phyloP scores from a whole-genome alignment of 768 basidiomycete genomes.

The Cantharellus anzutake region DNA sequence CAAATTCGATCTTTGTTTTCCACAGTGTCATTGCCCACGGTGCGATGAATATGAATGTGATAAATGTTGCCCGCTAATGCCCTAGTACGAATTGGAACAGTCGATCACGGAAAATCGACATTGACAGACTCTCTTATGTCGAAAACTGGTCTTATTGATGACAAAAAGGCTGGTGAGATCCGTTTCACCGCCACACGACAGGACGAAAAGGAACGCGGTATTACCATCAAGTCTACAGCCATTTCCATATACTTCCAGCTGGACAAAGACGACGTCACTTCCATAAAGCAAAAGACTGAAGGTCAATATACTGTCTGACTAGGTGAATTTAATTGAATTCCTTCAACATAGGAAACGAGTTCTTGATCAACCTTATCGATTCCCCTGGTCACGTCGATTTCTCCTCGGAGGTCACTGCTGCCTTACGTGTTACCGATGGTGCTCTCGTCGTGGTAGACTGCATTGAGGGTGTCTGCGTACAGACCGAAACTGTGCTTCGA shows the following conservation, averaged over 20 bases:
- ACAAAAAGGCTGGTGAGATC: constrained; percentile 85
- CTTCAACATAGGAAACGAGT: constrained; percentile 51
- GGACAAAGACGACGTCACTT: constrained; percentile 63
- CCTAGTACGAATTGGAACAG: constrained; percentile 20
- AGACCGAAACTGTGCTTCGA: constrained; percentile 97
- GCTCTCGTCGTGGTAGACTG: constrained; percentile 99
- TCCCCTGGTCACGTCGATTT: constrained; percentile 99
- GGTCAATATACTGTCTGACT: constrained; percentile 27
- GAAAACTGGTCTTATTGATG: constrained; percentile 97
- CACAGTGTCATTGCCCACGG: constrained; percentile 72
- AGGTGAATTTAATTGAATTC: background rate
- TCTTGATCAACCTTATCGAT: constrained; percentile 99
- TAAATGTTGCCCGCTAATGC: background rate
- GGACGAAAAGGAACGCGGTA: constrained; percentile 99
- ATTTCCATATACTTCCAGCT: constrained; percentile 99
- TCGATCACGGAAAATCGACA: constrained; percentile 99
- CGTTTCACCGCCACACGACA: constrained; percentile 94
- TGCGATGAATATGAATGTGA: constrained; percentile 20
- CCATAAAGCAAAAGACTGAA: constrained; percentile 87
- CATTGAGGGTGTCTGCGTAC: constrained; percentile 98
- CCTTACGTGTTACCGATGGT: constrained; percentile 98
- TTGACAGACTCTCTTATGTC: constrained; percentile 97
- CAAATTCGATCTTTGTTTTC: too few relatives aligned
- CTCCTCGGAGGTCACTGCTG: constrained; percentile 98
- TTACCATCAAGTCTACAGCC: constrained; percentile 98